Base-by-base conservation (phyloP, 345 rosid species). In the Nasturtium officinale region DNA sequence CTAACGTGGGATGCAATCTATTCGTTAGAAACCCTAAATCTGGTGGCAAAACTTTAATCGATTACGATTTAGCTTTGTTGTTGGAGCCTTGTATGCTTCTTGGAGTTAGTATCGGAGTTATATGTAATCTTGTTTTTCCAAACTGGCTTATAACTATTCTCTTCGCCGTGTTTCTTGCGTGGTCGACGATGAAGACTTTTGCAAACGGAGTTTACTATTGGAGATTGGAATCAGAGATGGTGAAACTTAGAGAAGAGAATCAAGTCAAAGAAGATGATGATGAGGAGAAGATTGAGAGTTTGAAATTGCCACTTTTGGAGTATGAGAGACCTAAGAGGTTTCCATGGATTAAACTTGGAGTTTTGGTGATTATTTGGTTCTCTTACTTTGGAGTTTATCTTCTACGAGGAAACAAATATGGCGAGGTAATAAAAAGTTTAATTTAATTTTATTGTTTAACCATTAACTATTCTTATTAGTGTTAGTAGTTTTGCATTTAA, bases 91-190 rank as follows among this genome's bases (percentile, higher is more conserved):
- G 87, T 66, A 85, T 94, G 96, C 77, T 94, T 56, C 60, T 94
- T 11, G 98, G 97, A 54, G 98, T 94, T 9, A 89, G 97, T 69
- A 40, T 83, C 6, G 98, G 98, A 5, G 96, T 94, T 1, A 82
- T 89, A 10, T 88, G 91, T 73, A 91, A 94, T 46, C 78, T 79
- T 1, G 77, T 88, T 26, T 89, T 91, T 42, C 96, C 97, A 0
- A 92, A 89, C 45, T 94, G 98, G 97, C 78, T 89, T 9, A 82
- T 94, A 33, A 94, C 97, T 3, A 26, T 66, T 17, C 73, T 87
- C 42, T 91, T 91, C 53, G 90, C 88, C 12, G 62, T 81, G 50
- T 94, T 94, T 68, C 91, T 91, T 56, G 90, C 85, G 21, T 93
- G 92, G 91, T 87, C 89, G 13, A 89, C 98, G 16, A 6, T 82